Conservation (phyloP, 2,329 filamentous ascomycete species). For the Xylariaceae sp. region DNA sequence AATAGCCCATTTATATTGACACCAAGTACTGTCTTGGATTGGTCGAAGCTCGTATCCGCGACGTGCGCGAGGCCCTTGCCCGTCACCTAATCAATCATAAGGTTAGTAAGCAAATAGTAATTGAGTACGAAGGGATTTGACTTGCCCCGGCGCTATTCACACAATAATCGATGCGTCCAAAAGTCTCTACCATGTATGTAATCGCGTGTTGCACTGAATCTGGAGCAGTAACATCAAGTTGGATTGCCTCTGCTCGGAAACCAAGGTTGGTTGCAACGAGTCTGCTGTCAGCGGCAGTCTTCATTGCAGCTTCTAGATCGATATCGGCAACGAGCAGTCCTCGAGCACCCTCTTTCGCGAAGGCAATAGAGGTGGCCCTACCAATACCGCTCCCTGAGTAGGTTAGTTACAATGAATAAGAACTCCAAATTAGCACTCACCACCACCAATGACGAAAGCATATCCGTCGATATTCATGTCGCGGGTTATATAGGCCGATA, state of each 20-base stretch:
- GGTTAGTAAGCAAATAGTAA: neutral
- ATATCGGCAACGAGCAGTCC: conserved; percentile 31
- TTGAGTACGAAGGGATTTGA: neutral
- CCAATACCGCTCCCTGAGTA: conserved; percentile 25
- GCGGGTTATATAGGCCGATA: neutral
- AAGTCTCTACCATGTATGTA: conserved; percentile 3
- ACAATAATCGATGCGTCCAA: conserved; percentile 33
- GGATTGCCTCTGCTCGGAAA: conserved; percentile 22
- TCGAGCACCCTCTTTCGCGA: conserved; percentile 21
- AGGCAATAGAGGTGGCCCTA: conserved; percentile 3
- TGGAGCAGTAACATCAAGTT: conserved; percentile 22
- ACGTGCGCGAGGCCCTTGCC: no score
- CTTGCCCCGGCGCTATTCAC: conserved; percentile 29
- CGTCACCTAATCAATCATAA: neutral
- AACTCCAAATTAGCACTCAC: conserved; percentile 2
- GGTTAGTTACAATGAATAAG: no score
- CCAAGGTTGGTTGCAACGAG: conserved; percentile 4
- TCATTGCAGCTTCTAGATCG: conserved; percentile 22
- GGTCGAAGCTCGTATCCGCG: conserved; percentile 23
- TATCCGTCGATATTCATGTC: conserved; percentile 8
- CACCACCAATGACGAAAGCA: conserved; percentile 7
- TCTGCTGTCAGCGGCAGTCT: conserved; percentile 7
- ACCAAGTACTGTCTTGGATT: conserved; percentile 24
- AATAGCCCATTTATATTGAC: conserved; percentile 28
- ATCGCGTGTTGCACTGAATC: conserved; percentile 23